Conservation (phyloP, 768 basidiomycete genomes). For the Leccinum subgranulosum region DNA sequence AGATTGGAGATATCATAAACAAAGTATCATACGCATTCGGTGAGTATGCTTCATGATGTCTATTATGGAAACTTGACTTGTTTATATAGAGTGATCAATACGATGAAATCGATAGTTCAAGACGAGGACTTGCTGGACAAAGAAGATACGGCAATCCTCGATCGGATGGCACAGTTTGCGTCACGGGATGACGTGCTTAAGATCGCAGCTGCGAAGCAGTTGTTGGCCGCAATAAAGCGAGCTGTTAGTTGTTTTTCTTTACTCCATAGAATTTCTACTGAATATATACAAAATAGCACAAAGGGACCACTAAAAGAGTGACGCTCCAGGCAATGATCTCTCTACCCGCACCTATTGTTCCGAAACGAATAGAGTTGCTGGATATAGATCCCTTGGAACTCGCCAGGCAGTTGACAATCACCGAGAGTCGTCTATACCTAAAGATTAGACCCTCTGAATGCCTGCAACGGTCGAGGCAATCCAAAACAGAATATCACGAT, state of each 20-base stretch:
- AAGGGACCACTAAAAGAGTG: constrained; percentile 35
- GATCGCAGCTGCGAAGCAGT: constrained; percentile 46
- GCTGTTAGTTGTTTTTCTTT: constrained; percentile 36
- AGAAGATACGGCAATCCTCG: constrained; percentile 50
- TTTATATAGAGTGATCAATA: constrained; percentile 54
- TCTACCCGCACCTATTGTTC: constrained; percentile 49
- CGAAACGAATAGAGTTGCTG: constrained; percentile 47
- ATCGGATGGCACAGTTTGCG: constrained; percentile 52
- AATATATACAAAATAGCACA: constrained; percentile 17
- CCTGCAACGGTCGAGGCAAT: constrained; percentile 51
- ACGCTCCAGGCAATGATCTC: constrained; percentile 35
- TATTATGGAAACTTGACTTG: neutral
- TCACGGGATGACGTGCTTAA: constrained; percentile 38
- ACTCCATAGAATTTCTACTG: neutral
- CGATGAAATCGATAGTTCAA: constrained; percentile 58
- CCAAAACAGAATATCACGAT: constrained; percentile 40
- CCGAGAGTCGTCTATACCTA: constrained; percentile 57
- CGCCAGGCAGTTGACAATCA: constrained; percentile 65
- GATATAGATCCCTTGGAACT: constrained; percentile 66
- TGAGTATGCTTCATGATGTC: constrained; percentile 25
- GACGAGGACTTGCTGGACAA: constrained; percentile 52
- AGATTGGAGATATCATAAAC: constrained; percentile 59
- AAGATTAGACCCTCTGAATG: constrained; percentile 62
- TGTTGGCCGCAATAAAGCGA: constrained; percentile 48
- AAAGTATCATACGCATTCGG: constrained; percentile 57